phyloP scores from a whole-genome alignment of 225 moss, liverwort and hornwort genomes.

The Pleurozium schreberi region DNA sequence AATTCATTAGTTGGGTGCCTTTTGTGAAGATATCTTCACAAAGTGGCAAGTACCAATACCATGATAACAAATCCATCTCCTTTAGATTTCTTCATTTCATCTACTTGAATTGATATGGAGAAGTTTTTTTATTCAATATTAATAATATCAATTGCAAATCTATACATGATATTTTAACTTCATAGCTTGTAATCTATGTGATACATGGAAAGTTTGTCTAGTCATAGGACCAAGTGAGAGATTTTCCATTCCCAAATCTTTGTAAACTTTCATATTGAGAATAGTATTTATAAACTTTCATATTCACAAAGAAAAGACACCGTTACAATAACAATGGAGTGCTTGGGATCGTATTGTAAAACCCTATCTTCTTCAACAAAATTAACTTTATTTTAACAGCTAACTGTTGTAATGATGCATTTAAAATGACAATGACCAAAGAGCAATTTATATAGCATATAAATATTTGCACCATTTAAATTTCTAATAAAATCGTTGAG shows the following conservation, averaged over 20 bases:
- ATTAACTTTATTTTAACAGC: background rate
- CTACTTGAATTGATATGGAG: too few relatives aligned
- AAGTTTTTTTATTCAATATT: rapidly evolving
- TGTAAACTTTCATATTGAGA: background rate
- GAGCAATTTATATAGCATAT: too few relatives aligned
- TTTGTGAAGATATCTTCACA: too few relatives aligned
- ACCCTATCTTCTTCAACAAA: background rate
- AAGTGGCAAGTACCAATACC: too few relatives aligned
- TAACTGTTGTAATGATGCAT: background rate
- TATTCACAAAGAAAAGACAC: background rate
- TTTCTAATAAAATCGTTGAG: background rate
- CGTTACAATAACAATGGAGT: background rate
- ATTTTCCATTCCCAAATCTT: background rate
- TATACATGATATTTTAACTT: background rate
- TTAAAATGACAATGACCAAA: background rate
- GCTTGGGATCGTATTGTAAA: background rate
- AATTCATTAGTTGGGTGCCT: too few relatives aligned
- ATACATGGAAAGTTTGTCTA: background rate
- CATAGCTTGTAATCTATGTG: background rate
- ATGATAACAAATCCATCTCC: too few relatives aligned
- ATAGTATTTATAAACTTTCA: background rate
- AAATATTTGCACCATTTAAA: too few relatives aligned
- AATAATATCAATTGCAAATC: too few relatives aligned
- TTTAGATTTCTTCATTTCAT: too few relatives aligned
- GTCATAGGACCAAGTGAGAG: background rate